phyloP scores from a whole-genome alignment of 495 filamentous ascomycete species.

The Aspergillus panamensis region DNA sequence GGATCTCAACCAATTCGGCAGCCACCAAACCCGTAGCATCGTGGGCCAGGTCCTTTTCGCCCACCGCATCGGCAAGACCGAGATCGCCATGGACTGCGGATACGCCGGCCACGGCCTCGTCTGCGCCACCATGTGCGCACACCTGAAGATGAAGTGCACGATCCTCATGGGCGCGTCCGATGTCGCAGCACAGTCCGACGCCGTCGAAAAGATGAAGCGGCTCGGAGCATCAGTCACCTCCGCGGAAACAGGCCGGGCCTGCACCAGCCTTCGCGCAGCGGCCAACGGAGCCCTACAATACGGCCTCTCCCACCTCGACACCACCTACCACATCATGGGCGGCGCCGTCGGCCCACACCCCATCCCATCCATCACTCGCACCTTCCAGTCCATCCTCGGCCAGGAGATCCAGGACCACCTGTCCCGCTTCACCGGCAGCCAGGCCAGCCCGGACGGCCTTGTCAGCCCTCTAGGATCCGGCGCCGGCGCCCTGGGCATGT shows the following conservation, averaged over 20 bases:
- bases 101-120: slow-evolving; percentile 33
- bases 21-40: slow-evolving; percentile 32
- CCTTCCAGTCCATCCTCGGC: slow-evolving; percentile 34
- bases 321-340: slow-evolving; percentile 34
- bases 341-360: slow-evolving; percentile 33
- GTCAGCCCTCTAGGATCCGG: slow-evolving; percentile 31
- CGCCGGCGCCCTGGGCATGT: slow-evolving; percentile 30
- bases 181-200: slow-evolving; percentile 26
- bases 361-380: slow-evolving; percentile 30
- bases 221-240: slow-evolving; percentile 32
- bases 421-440: background rate
- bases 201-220: slow-evolving; percentile 29
- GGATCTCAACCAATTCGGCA: slow-evolving; percentile 30
- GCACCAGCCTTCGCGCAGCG: slow-evolving; percentile 32
- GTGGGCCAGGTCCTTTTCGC: slow-evolving; percentile 35
- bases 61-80: slow-evolving; percentile 28
- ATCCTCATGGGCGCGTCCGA: slow-evolving; percentile 34
- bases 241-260: slow-evolving; percentile 21
- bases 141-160: slow-evolving; percentile 29
- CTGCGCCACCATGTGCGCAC: slow-evolving; percentile 34
- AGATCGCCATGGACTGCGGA: slow-evolving; percentile 35
- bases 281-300: slow-evolving; percentile 35
- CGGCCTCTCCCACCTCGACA: slow-evolving; percentile 30
- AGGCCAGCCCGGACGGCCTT: slow-evolving; percentile 24
- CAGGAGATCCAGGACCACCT: slow-evolving; percentile 28